phyloP scores from a whole-genome alignment of 345 rosid species.

The Camelina hispida region DNA sequence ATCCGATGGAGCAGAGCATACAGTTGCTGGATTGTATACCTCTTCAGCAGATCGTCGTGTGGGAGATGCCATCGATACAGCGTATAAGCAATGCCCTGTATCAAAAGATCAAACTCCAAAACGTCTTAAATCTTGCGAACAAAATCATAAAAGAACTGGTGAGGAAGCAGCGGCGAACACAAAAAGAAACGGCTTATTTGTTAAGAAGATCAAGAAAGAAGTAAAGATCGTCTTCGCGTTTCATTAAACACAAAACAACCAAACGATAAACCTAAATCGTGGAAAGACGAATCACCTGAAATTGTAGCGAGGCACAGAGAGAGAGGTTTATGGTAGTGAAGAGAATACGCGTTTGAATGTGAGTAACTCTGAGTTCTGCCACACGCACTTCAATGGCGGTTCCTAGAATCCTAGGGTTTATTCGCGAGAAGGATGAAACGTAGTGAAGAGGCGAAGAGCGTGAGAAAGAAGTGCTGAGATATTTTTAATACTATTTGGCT shows the following conservation, averaged over 20 bases:
- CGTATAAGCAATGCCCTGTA: constrained; percentile 27
- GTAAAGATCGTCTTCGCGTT: not conserved
- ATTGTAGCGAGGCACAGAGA: not conserved
- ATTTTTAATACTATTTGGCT: not conserved
- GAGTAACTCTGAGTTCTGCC: constrained; percentile 17
- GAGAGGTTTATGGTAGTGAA: not conserved
- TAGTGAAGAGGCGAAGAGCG: not conserved
- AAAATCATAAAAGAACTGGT: not conserved
- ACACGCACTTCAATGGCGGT: constrained; percentile 27
- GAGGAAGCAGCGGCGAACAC: not conserved
- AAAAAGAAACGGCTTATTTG: not conserved
- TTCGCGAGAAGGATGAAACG: constrained; percentile 18
- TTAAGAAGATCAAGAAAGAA: not conserved
- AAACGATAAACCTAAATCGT: not conserved
- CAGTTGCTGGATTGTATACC: constrained; percentile 40
- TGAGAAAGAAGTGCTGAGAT: not conserved
- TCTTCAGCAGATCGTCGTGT: not conserved
- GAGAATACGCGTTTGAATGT: not conserved
- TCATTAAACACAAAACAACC: not conserved
- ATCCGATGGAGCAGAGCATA: constrained; percentile 2
- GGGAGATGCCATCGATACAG: constrained; percentile 44
- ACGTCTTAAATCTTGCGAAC: not conserved
- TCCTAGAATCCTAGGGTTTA: not conserved
- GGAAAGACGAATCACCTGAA: not conserved
- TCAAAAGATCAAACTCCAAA: not conserved